Base-by-base conservation (phyloP, 305 asterid species). In the Nicotiana rustica region DNA sequence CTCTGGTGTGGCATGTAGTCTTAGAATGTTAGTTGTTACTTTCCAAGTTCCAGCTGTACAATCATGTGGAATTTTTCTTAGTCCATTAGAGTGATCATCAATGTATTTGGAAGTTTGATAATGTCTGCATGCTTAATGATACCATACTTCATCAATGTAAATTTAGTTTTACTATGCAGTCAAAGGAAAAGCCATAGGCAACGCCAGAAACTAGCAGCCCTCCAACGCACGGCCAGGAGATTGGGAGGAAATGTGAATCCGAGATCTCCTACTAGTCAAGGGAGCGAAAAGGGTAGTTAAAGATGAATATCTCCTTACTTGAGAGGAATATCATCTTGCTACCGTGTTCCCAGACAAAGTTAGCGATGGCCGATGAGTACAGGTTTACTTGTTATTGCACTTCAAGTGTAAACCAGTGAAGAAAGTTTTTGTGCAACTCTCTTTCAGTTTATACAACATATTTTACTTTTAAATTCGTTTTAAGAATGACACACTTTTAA, bases 131-230 rank as follows among this genome's bases (percentile, higher is more conserved):
- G 25, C 77, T 59, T 68, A 38, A 41, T 59, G 65, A 31, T 70
- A 65, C 19, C 68, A n/a, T 52, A 25, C 62, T 21, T 49, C 21
- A 62, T 79, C 36, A 38, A 52, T 91, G 84, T 68, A 79, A 66
- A 65, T 15, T 75, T 75, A 52, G 15, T 6, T 55, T 75, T 29
- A 29, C 9, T 36, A 73, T 93, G 91, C 92, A 92, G 99, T 83
- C 89, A 82, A 86, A 88, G 97, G 89, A 90, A 86, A 85, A 88
- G 87, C 85, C 91, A 77, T 68, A 87, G 79, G 55, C 95, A 77
- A 61, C 93, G 92, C 15, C 92, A 85, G 88, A 95, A 92, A 88
- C 92, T 77, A 78, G 90, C 89, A 82, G 93, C 94, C 67, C 66
- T 88, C 70, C 90, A 86, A 70, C 91, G 93, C 75, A 84, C 88